Conservation (phyloP, 2,329 filamentous ascomycete species). For the Plectosphaerella sp. region DNA sequence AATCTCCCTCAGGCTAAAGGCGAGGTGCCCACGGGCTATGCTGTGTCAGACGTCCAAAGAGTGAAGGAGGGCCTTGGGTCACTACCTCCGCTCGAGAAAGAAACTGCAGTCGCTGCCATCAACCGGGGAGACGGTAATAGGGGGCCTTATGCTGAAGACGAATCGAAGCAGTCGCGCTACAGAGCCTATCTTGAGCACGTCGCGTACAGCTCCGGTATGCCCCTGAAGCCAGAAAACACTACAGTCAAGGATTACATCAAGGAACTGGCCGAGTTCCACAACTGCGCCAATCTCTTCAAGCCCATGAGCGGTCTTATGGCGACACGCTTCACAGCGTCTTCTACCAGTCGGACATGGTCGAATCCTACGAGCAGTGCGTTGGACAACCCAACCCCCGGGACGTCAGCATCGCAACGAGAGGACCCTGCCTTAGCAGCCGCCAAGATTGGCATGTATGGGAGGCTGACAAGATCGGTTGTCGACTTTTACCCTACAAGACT, state of each 20-base stretch:
- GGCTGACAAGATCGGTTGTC: slow-evolving; percentile 68
- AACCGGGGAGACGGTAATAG: slow-evolving; percentile 61
- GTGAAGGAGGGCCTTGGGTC: slow-evolving; percentile 53
- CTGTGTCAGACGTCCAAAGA: slow-evolving; percentile 58
- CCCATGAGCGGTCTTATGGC: slow-evolving; percentile 92
- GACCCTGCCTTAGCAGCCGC: slow-evolving; percentile 86
- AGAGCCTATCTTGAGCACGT: slow-evolving; percentile 74
- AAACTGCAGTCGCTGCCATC: slow-evolving; percentile 64
- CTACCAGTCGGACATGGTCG: slow-evolving; percentile 27
- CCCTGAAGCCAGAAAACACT: slow-evolving; percentile 36
- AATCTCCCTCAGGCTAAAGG: slow-evolving; percentile 75
- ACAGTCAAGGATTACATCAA: slow-evolving; percentile 70
- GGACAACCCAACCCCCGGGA: slow-evolving; percentile 39
- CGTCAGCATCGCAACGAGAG: slow-evolving; percentile 47
- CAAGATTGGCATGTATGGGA: slow-evolving; percentile 86
- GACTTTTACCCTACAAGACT: slow-evolving; percentile 78
- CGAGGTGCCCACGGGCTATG: slow-evolving; percentile 65
- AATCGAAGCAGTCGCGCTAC: slow-evolving; percentile 75
- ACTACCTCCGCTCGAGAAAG: slow-evolving; percentile 61
- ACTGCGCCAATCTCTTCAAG: slow-evolving; percentile 70
- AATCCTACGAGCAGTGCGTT: slow-evolving; percentile 6
- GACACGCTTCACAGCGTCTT: slow-evolving; percentile 78
- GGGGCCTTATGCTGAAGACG: slow-evolving; percentile 79
- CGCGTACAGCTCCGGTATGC: slow-evolving; percentile 54
- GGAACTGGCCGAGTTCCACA: slow-evolving; percentile 73